phyloP scores from a whole-genome alignment of 2,329 filamentous ascomycete species.

The Sarocladiaceae sp. region DNA sequence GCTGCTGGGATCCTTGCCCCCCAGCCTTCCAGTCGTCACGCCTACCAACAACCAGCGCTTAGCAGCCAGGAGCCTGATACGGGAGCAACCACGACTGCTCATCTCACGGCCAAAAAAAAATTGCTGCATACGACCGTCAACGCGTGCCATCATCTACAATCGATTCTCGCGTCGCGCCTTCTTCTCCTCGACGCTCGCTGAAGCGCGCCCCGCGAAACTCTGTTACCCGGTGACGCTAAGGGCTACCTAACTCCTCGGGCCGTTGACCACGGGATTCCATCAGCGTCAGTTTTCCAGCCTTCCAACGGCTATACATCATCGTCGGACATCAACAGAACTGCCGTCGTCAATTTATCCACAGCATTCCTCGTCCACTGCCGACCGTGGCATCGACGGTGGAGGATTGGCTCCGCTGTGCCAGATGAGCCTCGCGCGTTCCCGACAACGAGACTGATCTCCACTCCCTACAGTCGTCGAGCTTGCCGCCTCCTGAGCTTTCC shows the following conservation, averaged over 20 bases:
- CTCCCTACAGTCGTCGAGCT: conserved; percentile 17
- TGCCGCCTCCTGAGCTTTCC: conserved; percentile 21
- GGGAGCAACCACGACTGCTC: conserved; percentile 2
- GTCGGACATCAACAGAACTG: not conserved
- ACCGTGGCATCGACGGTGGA: conserved; percentile 8
- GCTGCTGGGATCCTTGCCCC: conserved; percentile 4
- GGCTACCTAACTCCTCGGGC: conserved; percentile 5
- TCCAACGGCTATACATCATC: not conserved
- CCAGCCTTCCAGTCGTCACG: conserved; percentile 11
- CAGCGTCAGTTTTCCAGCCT: too few relatives aligned
- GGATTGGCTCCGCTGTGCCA: conserved; percentile 10
- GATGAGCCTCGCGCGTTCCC: conserved; percentile 8
- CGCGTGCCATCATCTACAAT: conserved; percentile 2
- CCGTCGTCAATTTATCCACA: not conserved
- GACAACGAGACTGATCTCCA: conserved; percentile 13
- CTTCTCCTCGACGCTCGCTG: not conserved
- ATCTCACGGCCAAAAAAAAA: not conserved
- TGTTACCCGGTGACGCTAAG: conserved; percentile 8
- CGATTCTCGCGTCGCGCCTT: conserved; percentile 3
- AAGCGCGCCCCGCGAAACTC: conserved; percentile 6
- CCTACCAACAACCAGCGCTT: conserved; percentile 10
- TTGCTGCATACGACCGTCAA: not conserved
- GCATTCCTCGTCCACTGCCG: not conserved
- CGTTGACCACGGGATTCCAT: too few relatives aligned
- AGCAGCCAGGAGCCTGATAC: conserved; percentile 9